These are phyloP conservation scores for Eimeria necatrix DNA, from an alignment of 169 alveolate genomes.

Conservation along the genomic window DNA sequence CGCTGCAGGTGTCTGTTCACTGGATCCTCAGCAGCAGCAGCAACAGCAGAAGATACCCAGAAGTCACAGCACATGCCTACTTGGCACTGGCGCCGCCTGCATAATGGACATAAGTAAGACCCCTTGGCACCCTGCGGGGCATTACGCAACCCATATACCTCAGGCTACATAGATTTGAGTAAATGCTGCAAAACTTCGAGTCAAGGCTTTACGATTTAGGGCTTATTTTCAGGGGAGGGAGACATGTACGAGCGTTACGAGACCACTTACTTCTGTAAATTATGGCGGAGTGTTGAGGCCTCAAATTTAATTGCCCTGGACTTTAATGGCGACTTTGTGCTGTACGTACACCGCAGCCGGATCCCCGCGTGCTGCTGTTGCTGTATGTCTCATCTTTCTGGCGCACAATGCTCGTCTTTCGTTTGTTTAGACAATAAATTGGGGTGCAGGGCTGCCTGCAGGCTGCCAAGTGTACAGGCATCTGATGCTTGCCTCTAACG, in stretches of 20 bases:
- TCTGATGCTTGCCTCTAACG: background rate
- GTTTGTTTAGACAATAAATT: background rate
- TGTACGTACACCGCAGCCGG: slow-evolving; percentile 42
- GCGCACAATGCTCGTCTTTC: background rate
- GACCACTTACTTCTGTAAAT: slow-evolving; percentile 34
- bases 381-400: background rate
- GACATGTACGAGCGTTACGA: slow-evolving; percentile 70
- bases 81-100: slow-evolving; percentile 70
- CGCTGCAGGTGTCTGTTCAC: slow-evolving; percentile 62
- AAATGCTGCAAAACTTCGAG: too few relatives aligned
- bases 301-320: slow-evolving; percentile 60
- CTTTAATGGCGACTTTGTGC: slow-evolving; percentile 70
- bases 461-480: background rate
- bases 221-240: slow-evolving; percentile 52
- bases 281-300: slow-evolving; percentile 77
- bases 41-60: slow-evolving; percentile 58
- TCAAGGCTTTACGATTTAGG: background rate
- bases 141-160: too few relatives aligned
- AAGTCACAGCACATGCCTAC: slow-evolving; percentile 61
- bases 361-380: background rate
- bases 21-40: slow-evolving; percentile 73
- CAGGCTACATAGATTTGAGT: too few relatives aligned
- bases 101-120: slow-evolving; percentile 69
- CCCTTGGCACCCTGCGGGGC: background rate
- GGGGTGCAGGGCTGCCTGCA: too few relatives aligned